These are phyloP conservation scores for Starmerella etchellsii DNA, from an alignment of 805 yeast species.

Conservation along the genomic window DNA sequence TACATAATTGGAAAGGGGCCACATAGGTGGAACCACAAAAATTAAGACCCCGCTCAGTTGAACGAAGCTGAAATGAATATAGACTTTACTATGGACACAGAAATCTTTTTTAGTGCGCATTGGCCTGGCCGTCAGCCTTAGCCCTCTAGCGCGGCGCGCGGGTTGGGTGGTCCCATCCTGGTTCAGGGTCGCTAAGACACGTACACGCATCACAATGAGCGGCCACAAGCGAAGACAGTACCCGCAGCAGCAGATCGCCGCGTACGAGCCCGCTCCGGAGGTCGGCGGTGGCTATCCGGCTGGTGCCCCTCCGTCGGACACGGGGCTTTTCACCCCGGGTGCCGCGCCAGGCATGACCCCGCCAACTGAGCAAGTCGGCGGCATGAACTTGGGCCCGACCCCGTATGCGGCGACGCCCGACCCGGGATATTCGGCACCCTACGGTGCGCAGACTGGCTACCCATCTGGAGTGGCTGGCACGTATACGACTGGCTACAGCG, in stretches of 20 bases:
- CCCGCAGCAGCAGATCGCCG: conserved; percentile 36
- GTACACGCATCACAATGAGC: conserved; percentile 10
- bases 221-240: conserved; percentile 34
- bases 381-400: conserved; percentile 17
- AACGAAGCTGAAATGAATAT: too few species aligned
- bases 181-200: too few species aligned
- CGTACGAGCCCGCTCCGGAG: conserved; percentile 20
- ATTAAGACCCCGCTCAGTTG: too few species aligned
- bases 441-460: conserved; percentile 3
- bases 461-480: too few species aligned
- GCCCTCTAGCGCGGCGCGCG: too few species aligned
- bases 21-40: too few species aligned
- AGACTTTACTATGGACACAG: too few species aligned
- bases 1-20: too few species aligned
- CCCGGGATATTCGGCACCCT: background rate
- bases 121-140: too few species aligned
- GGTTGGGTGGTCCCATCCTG: too few species aligned
- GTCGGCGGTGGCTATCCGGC: conserved; percentile 5
- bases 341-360: background rate
- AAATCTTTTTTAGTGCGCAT: too few species aligned
- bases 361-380: conserved; percentile 19
- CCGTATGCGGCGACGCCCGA: conserved; percentile 10
- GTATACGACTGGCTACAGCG: conserved; percentile 8
- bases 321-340: conserved; percentile 10
- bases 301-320: conserved; percentile 13